Evolutionary conservation across 257 asterid species (phyloP).

Genomic region (Solanum tarijense): DNA sequence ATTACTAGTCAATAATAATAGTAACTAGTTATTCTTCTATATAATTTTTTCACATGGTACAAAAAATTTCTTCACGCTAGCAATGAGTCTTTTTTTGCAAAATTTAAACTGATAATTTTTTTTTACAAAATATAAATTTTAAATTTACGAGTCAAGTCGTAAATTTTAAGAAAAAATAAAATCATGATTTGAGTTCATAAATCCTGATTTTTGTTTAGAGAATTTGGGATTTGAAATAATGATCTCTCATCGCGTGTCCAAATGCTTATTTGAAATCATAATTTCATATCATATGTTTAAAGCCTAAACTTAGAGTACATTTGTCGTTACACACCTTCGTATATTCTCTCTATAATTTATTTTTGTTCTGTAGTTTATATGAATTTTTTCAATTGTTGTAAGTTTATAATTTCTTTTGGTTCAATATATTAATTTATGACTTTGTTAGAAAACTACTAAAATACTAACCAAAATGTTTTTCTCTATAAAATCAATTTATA

Average conservation of each 20-base stretch:
- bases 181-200: neutral
- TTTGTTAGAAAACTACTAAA: neutral
- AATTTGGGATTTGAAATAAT: too few relatives aligned
- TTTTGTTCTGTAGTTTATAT: too few relatives aligned
- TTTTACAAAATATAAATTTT: neutral
- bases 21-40: too few relatives aligned
- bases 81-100: too few relatives aligned
- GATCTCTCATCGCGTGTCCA: neutral
- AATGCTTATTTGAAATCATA: neutral
- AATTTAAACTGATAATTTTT: too few relatives aligned
- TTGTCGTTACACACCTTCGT: neutral
- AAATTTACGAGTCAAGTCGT: neutral
- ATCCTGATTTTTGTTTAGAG: neutral
- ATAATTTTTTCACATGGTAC: fast-evolving
- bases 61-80: neutral
- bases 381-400: neutral
- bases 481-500: too few relatives aligned
- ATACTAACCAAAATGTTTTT: neutral
- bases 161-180: too few relatives aligned
- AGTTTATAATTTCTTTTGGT: too few relatives aligned
- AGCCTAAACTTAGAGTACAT: too few relatives aligned
- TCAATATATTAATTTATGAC: too few relatives aligned
- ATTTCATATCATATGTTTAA: too few relatives aligned
- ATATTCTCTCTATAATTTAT: neutral
- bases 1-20: too few relatives aligned